phyloP scores from a whole-genome alignment of 345 rosid genomes.

The Turnera subulata region DNA sequence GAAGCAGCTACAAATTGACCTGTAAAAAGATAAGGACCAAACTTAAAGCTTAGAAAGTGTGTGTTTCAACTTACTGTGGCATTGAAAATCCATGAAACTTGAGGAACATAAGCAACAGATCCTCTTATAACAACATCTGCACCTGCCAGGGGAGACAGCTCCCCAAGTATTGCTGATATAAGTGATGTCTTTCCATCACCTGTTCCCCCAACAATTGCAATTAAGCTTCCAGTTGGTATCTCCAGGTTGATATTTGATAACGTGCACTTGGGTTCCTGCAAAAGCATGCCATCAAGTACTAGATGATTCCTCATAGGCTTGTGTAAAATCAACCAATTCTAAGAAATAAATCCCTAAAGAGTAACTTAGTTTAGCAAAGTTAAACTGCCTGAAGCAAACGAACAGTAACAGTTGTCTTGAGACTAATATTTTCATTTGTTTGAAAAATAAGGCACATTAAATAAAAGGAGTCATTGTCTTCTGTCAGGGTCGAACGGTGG shows the following conservation, averaged over 20 bases:
- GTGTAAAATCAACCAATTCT: too few species aligned
- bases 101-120: constrained; percentile 91
- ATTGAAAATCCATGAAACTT: constrained; percentile 98
- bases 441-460: too few species aligned
- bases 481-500: too few species aligned
- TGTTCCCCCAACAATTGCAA: constrained; percentile 94
- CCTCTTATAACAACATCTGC: constrained; percentile 69
- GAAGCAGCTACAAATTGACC: background rate
- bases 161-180: constrained; percentile 97
- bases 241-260: constrained; percentile 83
- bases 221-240: constrained; percentile 80
- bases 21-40: background rate
- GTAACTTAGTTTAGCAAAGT: too few species aligned
- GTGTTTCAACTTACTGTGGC: constrained; percentile 66
- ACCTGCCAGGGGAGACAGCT: constrained; percentile 70
- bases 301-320: too few species aligned
- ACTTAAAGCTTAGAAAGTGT: background rate
- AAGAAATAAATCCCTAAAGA: too few species aligned
- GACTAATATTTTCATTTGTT: too few species aligned
- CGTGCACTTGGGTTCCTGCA: constrained; percentile 18
- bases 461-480: too few species aligned
- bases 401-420: too few species aligned
- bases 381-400: too few species aligned
- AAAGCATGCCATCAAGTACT: too few species aligned
- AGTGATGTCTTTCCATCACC: constrained; percentile 99